Percentiles rank a stretch among this genome's conserved stretches.
Evolutionary conservation across 768 basidiomycete species (phyloP).

Genomic region (Tricholoma furcatifolium): DNA sequence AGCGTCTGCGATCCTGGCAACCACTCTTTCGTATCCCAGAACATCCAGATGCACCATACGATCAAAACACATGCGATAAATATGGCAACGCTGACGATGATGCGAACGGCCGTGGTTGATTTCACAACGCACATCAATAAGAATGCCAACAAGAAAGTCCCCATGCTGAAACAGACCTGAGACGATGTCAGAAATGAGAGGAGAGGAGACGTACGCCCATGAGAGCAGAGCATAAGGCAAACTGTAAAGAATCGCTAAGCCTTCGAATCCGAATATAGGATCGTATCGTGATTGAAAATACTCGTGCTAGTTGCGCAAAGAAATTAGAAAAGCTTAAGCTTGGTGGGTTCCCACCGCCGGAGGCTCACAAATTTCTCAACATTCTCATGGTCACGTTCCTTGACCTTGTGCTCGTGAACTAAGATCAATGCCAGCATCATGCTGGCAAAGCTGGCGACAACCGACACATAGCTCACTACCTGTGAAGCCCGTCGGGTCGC

Average conservation of each 20-base stretch:
- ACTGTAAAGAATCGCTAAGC: conserved; percentile 8
- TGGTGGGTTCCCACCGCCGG: neutral
- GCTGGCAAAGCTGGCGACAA: neutral
- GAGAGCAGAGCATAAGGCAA: conserved; percentile 9
- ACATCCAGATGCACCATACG: conserved; percentile 22
- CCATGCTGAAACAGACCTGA: conserved; percentile 15
- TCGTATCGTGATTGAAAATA: conserved; percentile 9
- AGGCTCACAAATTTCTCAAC: conserved; percentile 12
- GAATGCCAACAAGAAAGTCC: conserved; percentile 23
- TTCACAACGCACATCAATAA: conserved; percentile 23
- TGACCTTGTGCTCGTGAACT: neutral
- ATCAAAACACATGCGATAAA: conserved; percentile 14
- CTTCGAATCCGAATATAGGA: conserved; percentile 2
- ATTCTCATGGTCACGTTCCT: conserved; percentile 14
- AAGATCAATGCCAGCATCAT: conserved; percentile 1
- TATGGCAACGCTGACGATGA: conserved; percentile 14
- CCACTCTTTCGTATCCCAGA: conserved; percentile 12
- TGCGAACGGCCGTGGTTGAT: conserved; percentile 14
- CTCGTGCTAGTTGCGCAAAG: neutral
- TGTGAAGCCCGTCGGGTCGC: conserved; percentile 9
- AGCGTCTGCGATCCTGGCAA: too few relatives aligned
- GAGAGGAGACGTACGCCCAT: conserved; percentile 17
- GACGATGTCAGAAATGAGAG: neutral
- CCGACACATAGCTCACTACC: neutral
- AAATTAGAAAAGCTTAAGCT: neutral